phyloP scores from a whole-genome alignment of 108 stramenopile species.

The Epipyxis sp. region DNA sequence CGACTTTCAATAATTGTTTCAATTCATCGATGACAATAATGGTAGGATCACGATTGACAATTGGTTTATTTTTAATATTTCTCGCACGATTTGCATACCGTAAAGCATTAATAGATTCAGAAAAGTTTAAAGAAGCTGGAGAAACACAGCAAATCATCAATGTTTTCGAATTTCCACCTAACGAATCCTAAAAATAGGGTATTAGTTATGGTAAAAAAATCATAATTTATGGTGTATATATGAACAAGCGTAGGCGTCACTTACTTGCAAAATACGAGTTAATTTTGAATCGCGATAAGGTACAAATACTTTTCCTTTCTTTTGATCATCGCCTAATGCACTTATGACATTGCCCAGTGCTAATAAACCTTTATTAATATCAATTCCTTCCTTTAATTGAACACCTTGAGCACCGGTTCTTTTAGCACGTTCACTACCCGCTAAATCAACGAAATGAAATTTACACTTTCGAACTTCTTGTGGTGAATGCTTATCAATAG shows the following conservation, averaged over 20 bases:
- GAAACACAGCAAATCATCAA: constrained; percentile 64
- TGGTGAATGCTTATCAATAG: neutral
- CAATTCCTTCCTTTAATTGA: constrained; percentile 78
- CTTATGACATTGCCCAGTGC: constrained; percentile 97
- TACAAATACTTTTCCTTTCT: constrained; percentile 49
- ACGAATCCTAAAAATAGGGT: constrained; percentile 53
- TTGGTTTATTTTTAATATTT: constrained; percentile 48
- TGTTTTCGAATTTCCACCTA: constrained; percentile 60
- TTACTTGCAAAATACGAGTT: constrained; percentile 52
- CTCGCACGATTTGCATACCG: constrained; percentile 59
- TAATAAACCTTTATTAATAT: constrained; percentile 86
- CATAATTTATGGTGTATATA: neutral
- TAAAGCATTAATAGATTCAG: constrained; percentile 61
- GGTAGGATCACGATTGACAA: constrained; percentile 44
- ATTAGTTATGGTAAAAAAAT: no score
- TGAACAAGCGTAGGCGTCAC: neutral
- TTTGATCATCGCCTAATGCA: constrained; percentile 80
- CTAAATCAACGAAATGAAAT: constrained; percentile 59
- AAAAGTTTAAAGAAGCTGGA: constrained; percentile 52
- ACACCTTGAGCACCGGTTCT: constrained; percentile 75
- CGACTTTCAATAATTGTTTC: neutral
- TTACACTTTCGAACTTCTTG: constrained; percentile 54
- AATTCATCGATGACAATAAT: constrained; percentile 1
- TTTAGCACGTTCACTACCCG: constrained; percentile 82
- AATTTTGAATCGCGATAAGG: constrained; percentile 65